Base-by-base conservation (phyloP, 1,284 basidiomycete species). In the Cutaneotrichosporon cavernicola region DNA sequence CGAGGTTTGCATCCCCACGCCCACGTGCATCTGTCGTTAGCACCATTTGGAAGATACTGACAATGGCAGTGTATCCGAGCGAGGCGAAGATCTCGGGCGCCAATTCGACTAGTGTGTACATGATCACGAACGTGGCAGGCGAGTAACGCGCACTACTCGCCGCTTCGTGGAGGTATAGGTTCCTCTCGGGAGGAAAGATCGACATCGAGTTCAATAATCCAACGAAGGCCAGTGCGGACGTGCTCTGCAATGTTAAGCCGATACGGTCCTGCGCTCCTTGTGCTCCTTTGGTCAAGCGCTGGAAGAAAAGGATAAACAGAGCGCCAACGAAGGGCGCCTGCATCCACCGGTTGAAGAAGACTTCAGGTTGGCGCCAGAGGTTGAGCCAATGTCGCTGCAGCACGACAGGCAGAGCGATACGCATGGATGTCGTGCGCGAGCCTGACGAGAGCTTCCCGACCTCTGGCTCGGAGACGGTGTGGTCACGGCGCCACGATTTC, bases 91-190 rank as follows among this genome's bases (percentile, higher is more conserved):
- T 69, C 61, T 82, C 78, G 49, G 81, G 73, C 3, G 76, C 71
- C 1, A 82, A 60, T 65, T 83, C 82, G 13, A 82, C 78, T 4
- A 81, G 50, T 0, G 81, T 81, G 67, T 82, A 83, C n/a, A 77
- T 76, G 34, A 80, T 64, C 31, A 83, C 61, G 58, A 84, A 83
- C 0, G 82, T 80, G 2, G 73, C 73, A 2, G 80, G 72, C 0
- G 76, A 79, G 65, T 84, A 82, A 1, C 79, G 68, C 1, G 81
- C 82, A 32, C 75, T 76, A 16, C 73, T 77, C 26, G 70, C 68
- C 38, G 70, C 72, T 63, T 84, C 83, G 69, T 84, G 81, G 26
- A 81, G 73, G 67, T 80, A 83, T 1, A 83, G 67, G 52, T 80
- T 75, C 30, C 78, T 72, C 51, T 84, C 83, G 30, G 73, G 70